These are phyloP conservation scores for Pythium chondricola DNA, from an alignment of 352 stramenopile species.

Conservation along the genomic window DNA sequence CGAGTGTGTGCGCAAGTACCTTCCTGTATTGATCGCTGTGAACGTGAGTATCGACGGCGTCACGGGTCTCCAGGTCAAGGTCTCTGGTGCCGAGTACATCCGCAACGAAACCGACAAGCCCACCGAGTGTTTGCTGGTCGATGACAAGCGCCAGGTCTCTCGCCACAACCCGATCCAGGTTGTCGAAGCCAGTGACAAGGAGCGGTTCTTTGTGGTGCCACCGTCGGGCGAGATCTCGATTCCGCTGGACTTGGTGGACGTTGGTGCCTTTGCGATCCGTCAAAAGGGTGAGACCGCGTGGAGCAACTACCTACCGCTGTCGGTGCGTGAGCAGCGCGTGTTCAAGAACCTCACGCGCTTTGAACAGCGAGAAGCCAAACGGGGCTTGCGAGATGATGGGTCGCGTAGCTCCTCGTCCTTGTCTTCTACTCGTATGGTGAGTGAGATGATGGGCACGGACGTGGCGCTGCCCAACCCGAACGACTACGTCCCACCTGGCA, in stretches of 20 bases:
- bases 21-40: slow-evolving; percentile 64
- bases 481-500: slow-evolving; percentile 39
- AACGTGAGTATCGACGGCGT: slow-evolving; percentile 65
- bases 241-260: slow-evolving; percentile 66
- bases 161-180: slow-evolving; percentile 52
- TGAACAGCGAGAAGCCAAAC: slow-evolving; percentile 63
- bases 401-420: slow-evolving; percentile 28
- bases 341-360: slow-evolving; percentile 71
- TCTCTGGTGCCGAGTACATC: slow-evolving; percentile 63
- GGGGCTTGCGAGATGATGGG: slow-evolving; percentile 40
- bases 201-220: slow-evolving; percentile 53
- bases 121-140: slow-evolving; percentile 65
- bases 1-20: slow-evolving; percentile 57
- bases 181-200: slow-evolving; percentile 16
- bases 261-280: slow-evolving; percentile 71
- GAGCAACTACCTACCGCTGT: slow-evolving; percentile 72
- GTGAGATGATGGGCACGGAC: slow-evolving; percentile 65
- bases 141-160: slow-evolving; percentile 40
- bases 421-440: slow-evolving; percentile 46
- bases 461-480: slow-evolving; percentile 40
- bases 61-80: slow-evolving; percentile 72
- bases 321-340: slow-evolving; percentile 62
- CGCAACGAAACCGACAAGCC: slow-evolving; percentile 75
- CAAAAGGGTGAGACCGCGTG: slow-evolving; percentile 81
- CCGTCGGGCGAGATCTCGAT: slow-evolving; percentile 54